Evolutionary conservation across 352 stramenopile species (phyloP).

Genomic region (Phytopythium montanum): DNA sequence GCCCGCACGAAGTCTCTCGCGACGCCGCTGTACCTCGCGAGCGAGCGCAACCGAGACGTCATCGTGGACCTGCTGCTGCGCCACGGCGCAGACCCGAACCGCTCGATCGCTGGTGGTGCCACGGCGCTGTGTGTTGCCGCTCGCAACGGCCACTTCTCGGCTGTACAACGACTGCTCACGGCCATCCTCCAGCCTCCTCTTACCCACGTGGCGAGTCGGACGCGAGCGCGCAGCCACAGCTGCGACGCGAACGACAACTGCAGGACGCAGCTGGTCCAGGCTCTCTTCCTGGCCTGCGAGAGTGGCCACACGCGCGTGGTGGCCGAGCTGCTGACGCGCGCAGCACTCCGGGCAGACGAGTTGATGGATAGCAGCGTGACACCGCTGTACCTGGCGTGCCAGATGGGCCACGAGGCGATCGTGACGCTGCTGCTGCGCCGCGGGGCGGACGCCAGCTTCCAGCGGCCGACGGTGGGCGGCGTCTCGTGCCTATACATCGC

Average conservation of each 20-base stretch:
- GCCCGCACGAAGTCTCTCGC: constrained; percentile 56
- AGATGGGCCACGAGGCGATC: constrained; percentile 76
- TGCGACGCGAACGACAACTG: not conserved
- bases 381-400: constrained; percentile 77
- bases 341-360: constrained; percentile 57
- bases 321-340: constrained; percentile 50
- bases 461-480: constrained; percentile 39
- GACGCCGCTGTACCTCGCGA: constrained; percentile 76
- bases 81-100: constrained; percentile 35
- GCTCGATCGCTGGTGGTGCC: constrained; percentile 40
- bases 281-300: constrained; percentile 79
- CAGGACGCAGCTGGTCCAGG: constrained; percentile 41
- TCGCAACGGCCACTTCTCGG: constrained; percentile 68
- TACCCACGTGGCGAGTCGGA: not conserved
- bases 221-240: constrained; percentile 10
- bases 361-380: constrained; percentile 79
- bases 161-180: constrained; percentile 49
- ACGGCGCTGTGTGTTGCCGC: constrained; percentile 71
- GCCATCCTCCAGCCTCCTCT: constrained; percentile 9
- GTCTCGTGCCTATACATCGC: constrained; percentile 82
- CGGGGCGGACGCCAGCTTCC: constrained; percentile 64
- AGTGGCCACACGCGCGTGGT: constrained; percentile 64
- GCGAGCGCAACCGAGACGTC: constrained; percentile 70
- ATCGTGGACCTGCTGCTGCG: constrained; percentile 60
- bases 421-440: constrained; percentile 52